Evolutionary conservation across 2,329 filamentous ascomycete genomes (phyloP).

Genomic region (Zasmidium cellare): DNA sequence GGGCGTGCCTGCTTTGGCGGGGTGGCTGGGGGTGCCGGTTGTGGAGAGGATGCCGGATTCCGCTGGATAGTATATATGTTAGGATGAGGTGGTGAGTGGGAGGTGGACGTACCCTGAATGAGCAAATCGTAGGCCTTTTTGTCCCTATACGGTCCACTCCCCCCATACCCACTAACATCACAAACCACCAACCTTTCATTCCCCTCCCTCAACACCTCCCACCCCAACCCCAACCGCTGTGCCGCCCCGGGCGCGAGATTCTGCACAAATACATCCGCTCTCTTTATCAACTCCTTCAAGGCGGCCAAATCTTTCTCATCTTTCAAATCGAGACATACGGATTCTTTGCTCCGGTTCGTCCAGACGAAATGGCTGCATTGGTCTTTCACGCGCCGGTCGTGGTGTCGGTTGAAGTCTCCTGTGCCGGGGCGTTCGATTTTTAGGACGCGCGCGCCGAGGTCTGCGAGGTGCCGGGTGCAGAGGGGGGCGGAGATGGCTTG

Average conservation of each 20-base stretch:
- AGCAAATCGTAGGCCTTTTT: constrained; percentile 97
- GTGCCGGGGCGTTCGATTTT: constrained; percentile 41
- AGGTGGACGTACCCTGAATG: constrained; percentile 67
- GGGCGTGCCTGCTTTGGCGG: constrained; percentile 96
- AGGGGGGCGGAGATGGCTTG: constrained; percentile 32
- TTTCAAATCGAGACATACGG: constrained; percentile 84
- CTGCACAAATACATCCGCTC: constrained; percentile 90
- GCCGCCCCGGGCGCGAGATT: constrained; percentile 90
- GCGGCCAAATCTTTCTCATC: constrained; percentile 78
- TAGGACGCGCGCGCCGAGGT: constrained; percentile 46
- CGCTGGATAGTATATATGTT: constrained; percentile 54
- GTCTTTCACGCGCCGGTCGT: constrained; percentile 27
- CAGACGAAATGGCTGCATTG: constrained; percentile 30
- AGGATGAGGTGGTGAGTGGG: too few species aligned
- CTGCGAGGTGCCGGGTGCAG: constrained; percentile 45
- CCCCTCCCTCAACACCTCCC: constrained; percentile 70
- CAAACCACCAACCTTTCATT: constrained; percentile 88
- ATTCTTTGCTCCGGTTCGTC: constrained; percentile 89
- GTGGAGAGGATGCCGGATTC: constrained; percentile 53
- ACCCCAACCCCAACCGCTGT: constrained; percentile 89
- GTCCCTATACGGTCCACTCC: constrained; percentile 83
- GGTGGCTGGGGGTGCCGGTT: constrained; percentile 78
- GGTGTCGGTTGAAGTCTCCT: constrained; percentile 31
- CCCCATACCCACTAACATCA: constrained; percentile 93
- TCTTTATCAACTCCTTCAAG: constrained; percentile 75